Conservation (phyloP, 2,329 filamentous ascomycete genomes). For the Talaromyces atroroseus region DNA sequence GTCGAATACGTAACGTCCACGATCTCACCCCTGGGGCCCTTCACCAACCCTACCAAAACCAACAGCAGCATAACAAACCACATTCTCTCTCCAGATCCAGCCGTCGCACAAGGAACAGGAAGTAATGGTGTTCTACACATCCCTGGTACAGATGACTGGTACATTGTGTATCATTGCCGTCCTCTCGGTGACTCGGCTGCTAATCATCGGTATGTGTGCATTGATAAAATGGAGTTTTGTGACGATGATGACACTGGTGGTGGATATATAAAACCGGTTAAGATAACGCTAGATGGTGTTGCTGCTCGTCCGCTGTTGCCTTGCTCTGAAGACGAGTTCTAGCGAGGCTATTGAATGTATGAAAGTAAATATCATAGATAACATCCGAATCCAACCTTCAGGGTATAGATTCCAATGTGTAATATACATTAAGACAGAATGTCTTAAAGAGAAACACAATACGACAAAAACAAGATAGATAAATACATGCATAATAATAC, state of each 20-base stretch:
- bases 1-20: slow-evolving; percentile 41
- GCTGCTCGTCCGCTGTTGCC: slow-evolving; percentile 13
- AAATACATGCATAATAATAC: neutral
- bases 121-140: slow-evolving; percentile 41
- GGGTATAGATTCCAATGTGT: neutral
- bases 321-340: slow-evolving; percentile 19
- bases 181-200: slow-evolving; percentile 41
- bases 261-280: slow-evolving; percentile 27
- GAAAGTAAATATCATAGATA: too few species aligned
- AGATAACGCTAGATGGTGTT: slow-evolving; percentile 32
- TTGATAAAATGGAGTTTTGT: slow-evolving; percentile 47
- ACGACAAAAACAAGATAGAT: neutral
- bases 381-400: neutral
- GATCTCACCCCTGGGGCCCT: slow-evolving; percentile 39
- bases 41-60: slow-evolving; percentile 25
- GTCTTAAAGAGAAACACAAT: neutral
- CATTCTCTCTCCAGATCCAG: slow-evolving; percentile 29
- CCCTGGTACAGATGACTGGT: slow-evolving; percentile 35
- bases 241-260: too few species aligned
- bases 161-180: slow-evolving; percentile 45
- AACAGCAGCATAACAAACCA: slow-evolving; percentile 18
- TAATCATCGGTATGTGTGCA: slow-evolving; percentile 45
- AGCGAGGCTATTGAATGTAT: too few species aligned
- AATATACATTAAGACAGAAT: neutral
- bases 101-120: slow-evolving; percentile 32